Percentiles rank a stretch among this genome's conserved stretches.
Conservation (phyloP, 352 stramenopile species). For the Phytopythium delawarense region DNA sequence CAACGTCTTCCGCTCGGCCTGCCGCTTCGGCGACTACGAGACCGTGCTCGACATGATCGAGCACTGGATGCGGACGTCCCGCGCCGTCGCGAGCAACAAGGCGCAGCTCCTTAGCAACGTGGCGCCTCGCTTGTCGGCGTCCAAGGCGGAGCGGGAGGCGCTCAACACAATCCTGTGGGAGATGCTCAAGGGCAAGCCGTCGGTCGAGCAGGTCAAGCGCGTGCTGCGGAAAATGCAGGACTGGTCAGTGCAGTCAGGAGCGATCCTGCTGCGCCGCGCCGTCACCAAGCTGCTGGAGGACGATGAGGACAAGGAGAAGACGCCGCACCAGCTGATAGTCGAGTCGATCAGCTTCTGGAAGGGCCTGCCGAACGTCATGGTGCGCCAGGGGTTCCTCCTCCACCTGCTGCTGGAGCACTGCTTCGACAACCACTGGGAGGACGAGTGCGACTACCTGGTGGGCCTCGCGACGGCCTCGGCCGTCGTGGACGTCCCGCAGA, state of each 20-base stretch:
- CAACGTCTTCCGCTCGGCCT: slow-evolving; percentile 35
- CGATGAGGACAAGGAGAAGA: slow-evolving; percentile 17
- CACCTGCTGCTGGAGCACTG: slow-evolving; percentile 39
- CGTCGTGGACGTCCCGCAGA: slow-evolving; percentile 19
- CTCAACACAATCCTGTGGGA: slow-evolving; percentile 50
- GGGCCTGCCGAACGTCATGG: slow-evolving; percentile 26
- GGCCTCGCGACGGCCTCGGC: slow-evolving; percentile 22
- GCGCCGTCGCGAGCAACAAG: slow-evolving; percentile 8
- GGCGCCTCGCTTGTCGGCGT: slow-evolving; percentile 10
- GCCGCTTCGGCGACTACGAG: slow-evolving; percentile 19
- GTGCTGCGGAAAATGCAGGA: slow-evolving; percentile 42
- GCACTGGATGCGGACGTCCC: slow-evolving; percentile 20
- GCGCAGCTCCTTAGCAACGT: slow-evolving; percentile 1
- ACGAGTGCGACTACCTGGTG: slow-evolving; percentile 28
- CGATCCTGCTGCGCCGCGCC: slow-evolving; percentile 28
- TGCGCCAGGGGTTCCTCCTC: slow-evolving; percentile 38
- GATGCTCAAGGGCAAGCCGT: slow-evolving; percentile 41
- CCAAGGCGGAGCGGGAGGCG: slow-evolving; percentile 22
- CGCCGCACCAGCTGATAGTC: slow-evolving; percentile 18
- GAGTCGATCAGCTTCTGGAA: slow-evolving; percentile 35
- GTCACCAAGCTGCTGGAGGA: slow-evolving; percentile 28
- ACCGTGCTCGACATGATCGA: slow-evolving; percentile 39
- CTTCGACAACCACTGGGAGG: slow-evolving; percentile 21
- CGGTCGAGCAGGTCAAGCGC: slow-evolving; percentile 23
- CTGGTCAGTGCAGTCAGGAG: slow-evolving; percentile 19